A percentile compares a stretch with the other conserved stretches of the same genome.
Conservation (phyloP, 1,284 basidiomycete genomes). For the Leccinum olivaceoglutinosum region DNA sequence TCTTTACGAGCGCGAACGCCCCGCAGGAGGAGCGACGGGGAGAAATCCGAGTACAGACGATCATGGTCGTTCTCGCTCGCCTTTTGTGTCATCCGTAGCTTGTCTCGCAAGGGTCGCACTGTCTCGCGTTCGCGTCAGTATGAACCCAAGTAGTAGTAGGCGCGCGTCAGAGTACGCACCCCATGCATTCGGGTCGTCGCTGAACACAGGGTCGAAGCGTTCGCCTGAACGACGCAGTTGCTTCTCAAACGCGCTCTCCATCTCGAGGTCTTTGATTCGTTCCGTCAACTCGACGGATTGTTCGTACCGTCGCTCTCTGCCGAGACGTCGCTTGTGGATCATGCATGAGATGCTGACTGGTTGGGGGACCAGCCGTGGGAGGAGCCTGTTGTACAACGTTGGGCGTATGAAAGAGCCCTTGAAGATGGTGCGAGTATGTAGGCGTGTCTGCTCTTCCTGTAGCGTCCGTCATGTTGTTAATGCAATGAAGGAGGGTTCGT, state of each 20-base stretch:
- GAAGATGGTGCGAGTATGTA: conserved; percentile 54
- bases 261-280: conserved; percentile 39
- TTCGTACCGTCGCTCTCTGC: conserved; percentile 43
- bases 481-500: neutral
- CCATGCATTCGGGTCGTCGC: conserved; percentile 21
- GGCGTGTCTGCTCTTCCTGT: conserved; percentile 43
- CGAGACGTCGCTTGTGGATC: conserved; percentile 53
- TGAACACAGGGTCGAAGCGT: conserved; percentile 17
- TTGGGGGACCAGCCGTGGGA: conserved; percentile 76
- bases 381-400: conserved; percentile 54
- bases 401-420: conserved; percentile 66
- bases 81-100: conserved; percentile 24
- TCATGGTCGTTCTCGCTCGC: conserved; percentile 35
- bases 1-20: conserved; percentile 52
- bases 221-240: conserved; percentile 25
- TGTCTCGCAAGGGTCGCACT: conserved; percentile 23
- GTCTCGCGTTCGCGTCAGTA: conserved; percentile 11
- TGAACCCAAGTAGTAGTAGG: no score
- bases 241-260: conserved; percentile 55
- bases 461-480: neutral
- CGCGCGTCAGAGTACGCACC: conserved; percentile 16
- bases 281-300: conserved; percentile 31
- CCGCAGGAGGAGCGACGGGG: conserved; percentile 42
- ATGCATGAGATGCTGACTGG: conserved; percentile 64
- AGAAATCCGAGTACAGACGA: conserved; percentile 37